phyloP scores from a whole-genome alignment of 148 eudicot genomes.

The Nepenthes mirabilis region DNA sequence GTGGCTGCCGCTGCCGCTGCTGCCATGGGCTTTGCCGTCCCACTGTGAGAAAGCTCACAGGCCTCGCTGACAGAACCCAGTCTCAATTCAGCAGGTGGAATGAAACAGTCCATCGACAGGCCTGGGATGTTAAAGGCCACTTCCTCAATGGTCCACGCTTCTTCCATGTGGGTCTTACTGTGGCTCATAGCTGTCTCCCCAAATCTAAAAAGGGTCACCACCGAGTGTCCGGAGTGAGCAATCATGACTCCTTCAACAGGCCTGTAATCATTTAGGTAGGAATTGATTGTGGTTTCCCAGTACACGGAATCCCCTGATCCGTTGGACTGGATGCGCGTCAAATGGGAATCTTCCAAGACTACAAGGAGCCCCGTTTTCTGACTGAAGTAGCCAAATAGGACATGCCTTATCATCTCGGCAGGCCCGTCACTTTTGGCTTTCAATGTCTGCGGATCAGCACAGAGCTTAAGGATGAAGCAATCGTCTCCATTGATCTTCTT shows the following conservation, averaged over 20 bases:
- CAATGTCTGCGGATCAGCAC: constrained; percentile 49
- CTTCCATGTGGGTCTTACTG: constrained; percentile 68
- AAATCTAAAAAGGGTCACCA: constrained; percentile 84
- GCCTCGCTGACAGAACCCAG: constrained; percentile 40
- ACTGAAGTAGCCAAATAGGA: constrained; percentile 51
- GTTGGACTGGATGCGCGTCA: constrained; percentile 81
- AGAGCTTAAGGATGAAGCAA: constrained; percentile 54
- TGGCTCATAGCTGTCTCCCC: constrained; percentile 86
- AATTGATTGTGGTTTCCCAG: constrained; percentile 91
- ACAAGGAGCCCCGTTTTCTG: constrained; percentile 54
- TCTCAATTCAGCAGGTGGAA: constrained; percentile 83
- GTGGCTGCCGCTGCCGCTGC: constrained; percentile 35
- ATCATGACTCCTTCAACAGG: constrained; percentile 90
- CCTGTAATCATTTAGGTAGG: constrained; percentile 66
- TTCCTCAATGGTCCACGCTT: constrained; percentile 70
- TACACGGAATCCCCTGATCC: constrained; percentile 84
- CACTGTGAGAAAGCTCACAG: constrained; percentile 49
- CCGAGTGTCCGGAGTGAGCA: constrained; percentile 88
- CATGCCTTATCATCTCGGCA: constrained; percentile 55
- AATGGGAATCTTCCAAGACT: constrained; percentile 50
- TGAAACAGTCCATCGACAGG: constrained; percentile 76
- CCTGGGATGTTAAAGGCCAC: constrained; percentile 82
- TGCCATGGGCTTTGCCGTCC: constrained; percentile 37
- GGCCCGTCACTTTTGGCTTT: constrained; percentile 55
- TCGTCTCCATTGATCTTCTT: constrained; percentile 55